Base-by-base conservation (phyloP, 805 yeast genomes). In the Priceomyces castillae region DNA sequence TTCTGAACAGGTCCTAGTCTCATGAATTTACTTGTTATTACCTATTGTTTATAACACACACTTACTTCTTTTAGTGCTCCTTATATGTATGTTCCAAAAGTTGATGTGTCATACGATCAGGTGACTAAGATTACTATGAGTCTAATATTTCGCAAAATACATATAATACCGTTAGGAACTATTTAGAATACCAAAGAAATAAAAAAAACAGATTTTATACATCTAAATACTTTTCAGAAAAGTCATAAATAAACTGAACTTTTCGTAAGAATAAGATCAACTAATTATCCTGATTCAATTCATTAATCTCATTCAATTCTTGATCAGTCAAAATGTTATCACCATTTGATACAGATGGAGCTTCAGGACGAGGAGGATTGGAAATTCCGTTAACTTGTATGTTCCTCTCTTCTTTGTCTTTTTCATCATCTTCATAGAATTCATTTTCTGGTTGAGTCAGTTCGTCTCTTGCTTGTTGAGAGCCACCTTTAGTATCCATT, bases 401-500 rank as follows among this genome's bases (percentile, higher is more conserved):
- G 46, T 67, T 59, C 38, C 51, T 55, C 33, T 69, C 73, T 10
- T 64, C 73, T 35, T 47, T 49, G 40, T 69, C 76, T 48, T 70
- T 71, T 49, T 77, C 81, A 35, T 80, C 84, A 45, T 74, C 78
- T 42, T 83, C 88, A 58, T 82, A 90, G 58, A 81, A 86, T 65
- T 92, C 98, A 55, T 82, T 84, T 39, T 77, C 85, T 2, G 83
- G 82, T 51, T 80, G 85, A 39, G 87, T 72, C 23, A 69, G 73
- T 53, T 78, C 81, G 61, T 92, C 98, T 45, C 94, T 76, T 12
- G 92, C 92, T 58, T 77, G 80, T 57, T 84, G 85, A 0, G 95
- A 86, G 1, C 98, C 98, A 31, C 97, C 97, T 60, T 86, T 80
- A 15, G 94, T 87, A 52, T 92, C 97, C 51, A 80, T 82, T 9